A percentile compares a stretch with the other conserved stretches of the same genome.
Evolutionary conservation across 768 basidiomycete genomes (phyloP).

Genomic region (Termitomyces titanicus): DNA sequence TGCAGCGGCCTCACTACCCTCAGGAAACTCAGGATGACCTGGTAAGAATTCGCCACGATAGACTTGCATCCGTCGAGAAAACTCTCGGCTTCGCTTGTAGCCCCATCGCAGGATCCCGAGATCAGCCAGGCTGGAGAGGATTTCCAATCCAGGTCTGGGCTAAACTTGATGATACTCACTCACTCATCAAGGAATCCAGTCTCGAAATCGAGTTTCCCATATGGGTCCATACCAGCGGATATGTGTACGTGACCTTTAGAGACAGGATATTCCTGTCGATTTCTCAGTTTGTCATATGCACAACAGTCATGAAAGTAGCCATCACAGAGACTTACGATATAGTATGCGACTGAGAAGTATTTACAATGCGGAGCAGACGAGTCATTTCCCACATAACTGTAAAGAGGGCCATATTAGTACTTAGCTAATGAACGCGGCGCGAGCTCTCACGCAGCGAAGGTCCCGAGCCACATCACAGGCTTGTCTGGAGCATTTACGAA

Average conservation of each 20-base stretch:
- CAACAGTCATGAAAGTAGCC: slow-evolving; percentile 6
- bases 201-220: slow-evolving; percentile 41
- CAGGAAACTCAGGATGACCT: slow-evolving; percentile 34
- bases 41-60: slow-evolving; percentile 35
- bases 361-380: slow-evolving; percentile 14
- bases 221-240: slow-evolving; percentile 33
- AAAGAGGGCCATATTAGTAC: neutral
- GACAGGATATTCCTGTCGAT: slow-evolving; percentile 40
- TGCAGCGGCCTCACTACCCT: slow-evolving; percentile 26
- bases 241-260: slow-evolving; percentile 49
- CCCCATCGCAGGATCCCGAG: slow-evolving; percentile 42
- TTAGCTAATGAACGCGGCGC: too few relatives aligned
- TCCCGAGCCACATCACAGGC: slow-evolving; percentile 41
- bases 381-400: slow-evolving; percentile 15
- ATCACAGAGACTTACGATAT: slow-evolving; percentile 17
- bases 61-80: slow-evolving; percentile 47
- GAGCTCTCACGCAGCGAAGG: slow-evolving; percentile 34
- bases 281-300: too few relatives aligned
- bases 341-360: slow-evolving; percentile 20
- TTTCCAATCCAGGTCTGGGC: slow-evolving; percentile 6
- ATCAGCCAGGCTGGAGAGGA: slow-evolving; percentile 33
- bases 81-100: slow-evolving; percentile 55
- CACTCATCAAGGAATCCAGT: slow-evolving; percentile 42
- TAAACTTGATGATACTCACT: slow-evolving; percentile 25
- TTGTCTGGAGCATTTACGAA: slow-evolving; percentile 56